A percentile compares a stretch with the other conserved stretches of the same genome.
Evolutionary conservation across 208 protist species (phyloP).

Genomic region (Acanthamoeba healyi): DNA sequence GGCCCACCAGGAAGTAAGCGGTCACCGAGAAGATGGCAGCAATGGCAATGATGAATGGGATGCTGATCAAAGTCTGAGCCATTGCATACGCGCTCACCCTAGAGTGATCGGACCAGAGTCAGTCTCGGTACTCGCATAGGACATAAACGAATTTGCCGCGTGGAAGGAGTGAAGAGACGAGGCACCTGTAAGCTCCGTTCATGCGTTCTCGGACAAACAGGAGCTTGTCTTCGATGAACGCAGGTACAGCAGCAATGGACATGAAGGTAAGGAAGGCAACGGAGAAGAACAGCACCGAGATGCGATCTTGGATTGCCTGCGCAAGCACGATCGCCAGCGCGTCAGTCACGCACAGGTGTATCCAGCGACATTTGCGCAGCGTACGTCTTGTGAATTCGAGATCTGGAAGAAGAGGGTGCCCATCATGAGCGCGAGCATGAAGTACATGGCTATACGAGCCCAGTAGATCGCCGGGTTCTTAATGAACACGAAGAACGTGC

Average conservation of each 20-base stretch:
- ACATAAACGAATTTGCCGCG: neutral
- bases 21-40: slow-evolving; percentile 7
- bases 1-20: slow-evolving; percentile 59
- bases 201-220: slow-evolving; percentile 57
- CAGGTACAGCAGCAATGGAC: slow-evolving; percentile 65
- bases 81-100: slow-evolving; percentile 62
- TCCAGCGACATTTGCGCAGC: too few relatives aligned
- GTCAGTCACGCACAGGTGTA: too few relatives aligned
- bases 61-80: slow-evolving; percentile 22
- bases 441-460: slow-evolving; percentile 53
- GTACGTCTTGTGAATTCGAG: slow-evolving; percentile 25
- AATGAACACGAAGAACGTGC: slow-evolving; percentile 37
- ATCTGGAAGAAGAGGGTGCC: slow-evolving; percentile 65
- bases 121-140: too few relatives aligned
- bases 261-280: slow-evolving; percentile 74
- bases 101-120: too few relatives aligned
- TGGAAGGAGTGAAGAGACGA: too few relatives aligned
- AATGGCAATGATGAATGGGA: slow-evolving; percentile 38
- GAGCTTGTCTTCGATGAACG: slow-evolving; percentile 65
- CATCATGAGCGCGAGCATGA: slow-evolving; percentile 60
- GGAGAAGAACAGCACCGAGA: slow-evolving; percentile 72
- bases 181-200: slow-evolving; percentile 69
- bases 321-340: neutral
- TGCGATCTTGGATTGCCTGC: slow-evolving; percentile 55
- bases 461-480: slow-evolving; percentile 31